Base-by-base conservation (phyloP, 192 early-diverging fungal species). In the Backusella psychrophila region DNA sequence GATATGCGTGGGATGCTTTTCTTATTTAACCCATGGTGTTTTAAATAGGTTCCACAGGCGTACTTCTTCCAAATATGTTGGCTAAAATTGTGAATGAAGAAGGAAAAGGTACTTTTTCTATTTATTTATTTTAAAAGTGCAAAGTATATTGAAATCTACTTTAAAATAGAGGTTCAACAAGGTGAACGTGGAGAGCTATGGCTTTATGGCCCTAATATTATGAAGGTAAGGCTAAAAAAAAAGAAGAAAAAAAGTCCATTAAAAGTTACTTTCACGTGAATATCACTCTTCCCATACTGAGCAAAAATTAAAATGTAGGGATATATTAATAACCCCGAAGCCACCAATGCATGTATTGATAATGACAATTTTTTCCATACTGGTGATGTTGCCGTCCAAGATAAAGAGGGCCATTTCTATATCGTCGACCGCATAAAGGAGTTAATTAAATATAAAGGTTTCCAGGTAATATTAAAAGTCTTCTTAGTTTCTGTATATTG, bases 391-490 rank as follows among this genome's bases (percentile, higher is more conserved):
- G 89, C 83, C 7, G 66, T 82, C 1, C 21, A 44, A 42, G 85
- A 83, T 9, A 87, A 92, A 66, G 69, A 89, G 17, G 89, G 89
- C 21, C 75, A 88, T 66, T 90, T 91, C 73, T 91, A 83, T 77
- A 87, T 92, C 34, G 87, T 88, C 6, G 93, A 94, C 77, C 93
- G 97, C n/a, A 72, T 91, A 63, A 94, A 93, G 79, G 92, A 93
- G 12, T 41, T 79, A 19, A 79, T 73, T 35, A 75, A 73, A 39
- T 70, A 79, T 38, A 92, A 93, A 72, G 78, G 90, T 7, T 86
- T 90, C 75, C 91, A 94, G 46, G 89, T 94, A 74, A 49, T 46
- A 17, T 36, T 72, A 26, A n/a, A 21, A 49, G 7, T 7, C 26
- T 12, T 39, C 11, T 39, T 39, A 39, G n/a, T 35, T 12, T 6